Evolutionary conservation across 2,329 filamentous ascomycete species (phyloP).

Genomic region (Diaporthe citri): DNA sequence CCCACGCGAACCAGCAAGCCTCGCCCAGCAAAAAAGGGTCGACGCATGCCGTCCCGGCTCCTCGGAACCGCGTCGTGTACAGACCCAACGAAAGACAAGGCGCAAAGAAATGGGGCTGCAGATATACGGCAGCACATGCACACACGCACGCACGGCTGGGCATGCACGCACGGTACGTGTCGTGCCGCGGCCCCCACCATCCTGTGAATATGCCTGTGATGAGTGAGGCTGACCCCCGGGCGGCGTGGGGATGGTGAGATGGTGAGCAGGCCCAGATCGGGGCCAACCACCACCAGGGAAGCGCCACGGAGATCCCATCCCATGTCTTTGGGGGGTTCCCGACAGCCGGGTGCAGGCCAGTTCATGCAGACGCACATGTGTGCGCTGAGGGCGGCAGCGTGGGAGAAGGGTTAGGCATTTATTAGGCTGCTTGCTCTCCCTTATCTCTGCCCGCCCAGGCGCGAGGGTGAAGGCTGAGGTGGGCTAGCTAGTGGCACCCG

Average conservation of each 20-base stretch:
- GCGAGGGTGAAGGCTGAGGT: background rate
- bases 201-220: background rate
- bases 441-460: slow-evolving; percentile 22
- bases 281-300: background rate
- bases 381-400: background rate
- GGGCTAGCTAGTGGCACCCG: background rate
- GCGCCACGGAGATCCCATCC: background rate
- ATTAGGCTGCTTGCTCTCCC: background rate
- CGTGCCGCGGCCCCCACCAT: background rate
- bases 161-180: slow-evolving; percentile 4
- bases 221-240: background rate
- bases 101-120: background rate
- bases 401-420: background rate
- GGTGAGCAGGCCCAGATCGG: background rate
- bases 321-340: background rate
- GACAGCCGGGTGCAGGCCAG: background rate
- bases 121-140: background rate
- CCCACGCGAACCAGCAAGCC: background rate
- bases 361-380: background rate
- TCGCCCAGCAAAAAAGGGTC: background rate
- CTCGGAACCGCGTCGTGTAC: background rate
- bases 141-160: background rate
- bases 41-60: background rate
- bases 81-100: background rate
- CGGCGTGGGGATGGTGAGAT: background rate